Percentiles rank a stretch among this genome's conserved stretches.
These are phyloP conservation scores for Cyclotella distinguenda DNA, from an alignment of 108 stramenopile genomes.

Conservation along the genomic window DNA sequence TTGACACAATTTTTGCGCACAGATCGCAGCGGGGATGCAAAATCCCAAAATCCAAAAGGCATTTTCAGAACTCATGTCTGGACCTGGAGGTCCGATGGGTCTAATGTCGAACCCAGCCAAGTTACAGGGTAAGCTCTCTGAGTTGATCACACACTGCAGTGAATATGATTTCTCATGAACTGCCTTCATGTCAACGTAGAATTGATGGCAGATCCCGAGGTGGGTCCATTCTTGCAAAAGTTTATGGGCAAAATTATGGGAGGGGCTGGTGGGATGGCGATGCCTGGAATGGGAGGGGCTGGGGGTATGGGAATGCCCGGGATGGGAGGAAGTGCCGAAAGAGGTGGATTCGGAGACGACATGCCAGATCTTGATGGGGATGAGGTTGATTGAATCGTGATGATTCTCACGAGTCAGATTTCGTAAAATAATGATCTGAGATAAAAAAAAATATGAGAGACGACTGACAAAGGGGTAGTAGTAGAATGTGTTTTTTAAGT, in stretches of 20 bases:
- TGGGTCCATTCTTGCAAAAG: constrained; percentile 85
- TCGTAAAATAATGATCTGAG: too few species aligned
- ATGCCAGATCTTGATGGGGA: constrained; percentile 44
- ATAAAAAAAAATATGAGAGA: too few species aligned
- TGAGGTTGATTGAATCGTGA: too few species aligned
- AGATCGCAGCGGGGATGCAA: constrained; percentile 76
- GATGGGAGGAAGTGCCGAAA: constrained; percentile 41
- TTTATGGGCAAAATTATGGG: constrained; percentile 75
- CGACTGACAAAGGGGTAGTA: too few species aligned
- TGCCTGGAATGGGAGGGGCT: constrained; percentile 45
- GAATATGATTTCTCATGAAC: not conserved
- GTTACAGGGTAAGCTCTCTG: constrained; percentile 47
- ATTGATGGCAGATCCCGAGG: constrained; percentile 88
- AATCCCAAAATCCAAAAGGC: constrained; percentile 87
- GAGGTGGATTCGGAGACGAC: constrained; percentile 35
- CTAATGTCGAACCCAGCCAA: constrained; percentile 80
- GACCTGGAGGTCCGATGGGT: constrained; percentile 73
- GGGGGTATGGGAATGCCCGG: constrained; percentile 39
- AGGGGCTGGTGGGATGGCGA: constrained; percentile 34
- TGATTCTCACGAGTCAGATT: too few species aligned
- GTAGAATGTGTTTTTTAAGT: too few species aligned
- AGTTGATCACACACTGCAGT: not conserved
- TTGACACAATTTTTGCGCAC: constrained; percentile 42
- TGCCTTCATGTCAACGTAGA: constrained; percentile 26
- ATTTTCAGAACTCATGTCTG: constrained; percentile 73